A percentile compares a stretch with the other conserved stretches of the same genome.
These are phyloP conservation scores for Hirsutella rhossiliensis DNA, from an alignment of 2,329 filamentous ascomycete genomes.

Conservation along the genomic window DNA sequence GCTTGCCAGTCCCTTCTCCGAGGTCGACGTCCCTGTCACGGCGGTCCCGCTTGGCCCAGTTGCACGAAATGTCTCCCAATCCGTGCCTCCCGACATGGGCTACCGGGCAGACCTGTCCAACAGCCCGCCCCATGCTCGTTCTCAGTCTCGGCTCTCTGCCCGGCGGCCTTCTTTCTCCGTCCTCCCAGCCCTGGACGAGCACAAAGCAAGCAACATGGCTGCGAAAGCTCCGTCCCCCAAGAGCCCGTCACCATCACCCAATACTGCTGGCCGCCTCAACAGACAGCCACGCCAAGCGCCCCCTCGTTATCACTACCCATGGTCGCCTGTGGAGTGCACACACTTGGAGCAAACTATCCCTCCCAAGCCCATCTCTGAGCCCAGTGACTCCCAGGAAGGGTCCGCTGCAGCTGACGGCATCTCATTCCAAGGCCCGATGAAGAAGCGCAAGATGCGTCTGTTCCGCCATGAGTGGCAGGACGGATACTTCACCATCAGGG, in stretches of 20 bases:
- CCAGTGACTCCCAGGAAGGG: constrained; percentile 12
- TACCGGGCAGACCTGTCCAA: constrained; percentile 41
- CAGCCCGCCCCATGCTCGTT: constrained; percentile 26
- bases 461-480: constrained; percentile 90
- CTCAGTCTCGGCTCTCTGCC: constrained; percentile 41
- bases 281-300: constrained; percentile 36
- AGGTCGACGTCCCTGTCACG: constrained; percentile 79
- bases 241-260: constrained; percentile 17
- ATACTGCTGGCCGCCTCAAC: constrained; percentile 19
- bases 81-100: constrained; percentile 87
- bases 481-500: constrained; percentile 77
- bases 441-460: constrained; percentile 82
- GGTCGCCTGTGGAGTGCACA: constrained; percentile 36
- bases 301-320: constrained; percentile 42
- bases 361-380: constrained; percentile 16
- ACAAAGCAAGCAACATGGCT: constrained; percentile 31
- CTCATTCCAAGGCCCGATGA: constrained; percentile 77
- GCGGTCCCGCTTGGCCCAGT: constrained; percentile 59
- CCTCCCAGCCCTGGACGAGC: constrained; percentile 59
- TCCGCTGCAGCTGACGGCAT: constrained; percentile 35
- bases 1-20: constrained; percentile 78
- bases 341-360: constrained; percentile 34
- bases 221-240: constrained; percentile 16
- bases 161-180: constrained; percentile 57
- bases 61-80: constrained; percentile 71